Percentiles rank a stretch among this genome's conserved stretches.
phyloP scores from a whole-genome alignment of 306 rosid genomes.

The Glycine latifolia region DNA sequence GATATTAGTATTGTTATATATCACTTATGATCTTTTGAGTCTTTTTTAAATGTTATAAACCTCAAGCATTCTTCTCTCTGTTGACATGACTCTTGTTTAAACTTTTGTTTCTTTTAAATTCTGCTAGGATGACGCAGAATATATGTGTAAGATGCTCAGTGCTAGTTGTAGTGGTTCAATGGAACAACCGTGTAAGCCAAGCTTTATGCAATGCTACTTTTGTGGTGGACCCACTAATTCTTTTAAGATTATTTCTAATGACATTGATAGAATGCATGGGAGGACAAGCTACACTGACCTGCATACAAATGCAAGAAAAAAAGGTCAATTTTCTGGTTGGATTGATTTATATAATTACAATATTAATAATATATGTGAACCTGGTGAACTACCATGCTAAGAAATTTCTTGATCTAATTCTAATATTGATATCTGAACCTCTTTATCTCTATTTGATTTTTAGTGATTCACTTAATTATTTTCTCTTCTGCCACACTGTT shows the following conservation, averaged over 20 bases:
- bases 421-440: background rate
- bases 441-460: constrained; percentile 7
- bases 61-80: constrained; percentile 30
- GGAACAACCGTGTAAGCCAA: constrained; percentile 54
- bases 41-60: constrained; percentile 5
- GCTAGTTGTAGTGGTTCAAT: constrained; percentile 44
- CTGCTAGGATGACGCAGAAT: constrained; percentile 80
- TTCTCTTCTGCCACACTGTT: background rate
- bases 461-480: constrained; percentile 4
- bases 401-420: background rate
- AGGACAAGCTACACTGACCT: constrained; percentile 49
- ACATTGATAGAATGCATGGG: constrained; percentile 56
- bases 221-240: constrained; percentile 70
- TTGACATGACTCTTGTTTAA: constrained; percentile 15
- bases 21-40: too few species aligned
- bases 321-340: constrained; percentile 67
- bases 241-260: constrained; percentile 69
- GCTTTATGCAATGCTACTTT: constrained; percentile 56
- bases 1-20: background rate
- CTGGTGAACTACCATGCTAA: background rate
- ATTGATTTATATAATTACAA: constrained; percentile 42
- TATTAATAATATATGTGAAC: constrained; percentile 14
- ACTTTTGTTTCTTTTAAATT: constrained; percentile 40
- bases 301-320: constrained; percentile 47
- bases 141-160: constrained; percentile 66